phyloP scores from a whole-genome alignment of 2,329 filamentous ascomycete genomes.

The Aspergillus vadensis region DNA sequence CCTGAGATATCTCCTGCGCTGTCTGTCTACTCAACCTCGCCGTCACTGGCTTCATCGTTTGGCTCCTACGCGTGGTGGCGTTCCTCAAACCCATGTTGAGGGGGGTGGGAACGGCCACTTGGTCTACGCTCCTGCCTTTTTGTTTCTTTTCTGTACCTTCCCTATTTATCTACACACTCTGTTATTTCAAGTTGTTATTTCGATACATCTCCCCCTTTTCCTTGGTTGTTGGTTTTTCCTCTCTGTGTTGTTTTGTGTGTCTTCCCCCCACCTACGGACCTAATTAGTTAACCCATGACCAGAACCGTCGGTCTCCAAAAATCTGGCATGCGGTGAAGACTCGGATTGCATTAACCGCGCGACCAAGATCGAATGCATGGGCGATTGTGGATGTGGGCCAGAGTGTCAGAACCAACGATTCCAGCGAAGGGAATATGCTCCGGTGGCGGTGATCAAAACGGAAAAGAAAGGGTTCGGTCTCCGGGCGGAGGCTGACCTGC shows the following conservation, averaged over 20 bases:
- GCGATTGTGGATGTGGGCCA: conserved; percentile 82
- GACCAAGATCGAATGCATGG: conserved; percentile 94
- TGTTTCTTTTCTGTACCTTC: not conserved
- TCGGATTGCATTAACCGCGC: conserved; percentile 98
- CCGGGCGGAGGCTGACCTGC: conserved; percentile 74
- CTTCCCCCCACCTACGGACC: not conserved
- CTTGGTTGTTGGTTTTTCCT: too few relatives aligned
- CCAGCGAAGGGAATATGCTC: conserved; percentile 82
- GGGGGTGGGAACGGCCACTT: not conserved
- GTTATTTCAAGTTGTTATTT: too few relatives aligned
- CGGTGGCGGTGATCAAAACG: conserved; percentile 94
- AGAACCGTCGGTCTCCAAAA: conserved; percentile 58
- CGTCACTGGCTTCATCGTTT: conserved; percentile 9
- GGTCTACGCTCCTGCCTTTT: not conserved
- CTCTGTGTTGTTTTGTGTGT: conserved; percentile 6
- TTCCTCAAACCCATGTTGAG: not conserved
- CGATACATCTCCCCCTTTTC: too few relatives aligned
- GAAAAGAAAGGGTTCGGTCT: conserved; percentile 97
- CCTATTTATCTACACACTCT: too few relatives aligned
- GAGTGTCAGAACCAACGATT: conserved; percentile 95
- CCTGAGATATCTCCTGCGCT: conserved; percentile 29
- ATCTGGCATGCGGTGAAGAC: conserved; percentile 89
- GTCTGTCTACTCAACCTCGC: not conserved
- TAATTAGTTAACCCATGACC: conserved; percentile 11
- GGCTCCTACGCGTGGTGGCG: not conserved